These are phyloP conservation scores for Crucihimalaya himalaica DNA, from an alignment of 345 rosid species.

Conservation along the genomic window DNA sequence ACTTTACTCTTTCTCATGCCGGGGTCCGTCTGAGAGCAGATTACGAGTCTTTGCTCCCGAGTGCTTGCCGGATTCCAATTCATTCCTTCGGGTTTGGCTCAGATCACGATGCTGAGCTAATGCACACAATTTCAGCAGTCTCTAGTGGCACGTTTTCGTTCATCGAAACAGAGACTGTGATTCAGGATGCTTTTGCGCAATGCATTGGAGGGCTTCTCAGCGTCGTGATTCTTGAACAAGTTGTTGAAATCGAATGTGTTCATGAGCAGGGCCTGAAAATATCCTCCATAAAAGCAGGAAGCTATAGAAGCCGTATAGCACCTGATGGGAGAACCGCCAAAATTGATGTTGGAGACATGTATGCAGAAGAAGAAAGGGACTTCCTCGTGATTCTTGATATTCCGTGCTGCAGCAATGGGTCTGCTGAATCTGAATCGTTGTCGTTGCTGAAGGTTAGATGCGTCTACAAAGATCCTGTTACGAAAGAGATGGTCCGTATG, in stretches of 20 bases:
- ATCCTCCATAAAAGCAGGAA: slow-evolving; percentile 72
- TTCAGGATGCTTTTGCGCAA: slow-evolving; percentile 97
- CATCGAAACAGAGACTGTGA: slow-evolving; percentile 77
- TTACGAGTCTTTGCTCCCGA: slow-evolving; percentile 62
- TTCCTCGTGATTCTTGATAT: slow-evolving; percentile 69
- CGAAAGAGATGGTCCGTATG: slow-evolving; percentile 47
- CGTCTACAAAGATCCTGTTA: slow-evolving; percentile 63
- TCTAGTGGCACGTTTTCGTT: slow-evolving; percentile 95
- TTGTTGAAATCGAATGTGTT: slow-evolving; percentile 55
- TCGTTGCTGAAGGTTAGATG: slow-evolving; percentile 72
- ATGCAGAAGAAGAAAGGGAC: slow-evolving; percentile 96
- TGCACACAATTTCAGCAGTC: slow-evolving; percentile 78
- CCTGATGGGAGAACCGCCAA: slow-evolving; percentile 52
- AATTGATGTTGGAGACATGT: slow-evolving; percentile 81
- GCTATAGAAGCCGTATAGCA: slow-evolving; percentile 55
- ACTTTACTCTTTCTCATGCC: slow-evolving; percentile 48
- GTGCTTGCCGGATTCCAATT: slow-evolving; percentile 61
- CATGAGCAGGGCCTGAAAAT: slow-evolving; percentile 52
- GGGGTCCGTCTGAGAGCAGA: slow-evolving; percentile 41
- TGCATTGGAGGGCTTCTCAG: slow-evolving; percentile 96
- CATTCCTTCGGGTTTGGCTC: slow-evolving; percentile 93
- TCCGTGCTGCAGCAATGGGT: slow-evolving; percentile 45
- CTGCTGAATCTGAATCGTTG: slow-evolving; percentile 50
- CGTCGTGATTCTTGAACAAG: slow-evolving; percentile 74
- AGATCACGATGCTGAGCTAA: slow-evolving; percentile 82